Evolutionary conservation across 2,329 filamentous ascomycete species (phyloP), one percentile per base, ranked within the genome.

Genomic region (Phoma sp.): DNA sequence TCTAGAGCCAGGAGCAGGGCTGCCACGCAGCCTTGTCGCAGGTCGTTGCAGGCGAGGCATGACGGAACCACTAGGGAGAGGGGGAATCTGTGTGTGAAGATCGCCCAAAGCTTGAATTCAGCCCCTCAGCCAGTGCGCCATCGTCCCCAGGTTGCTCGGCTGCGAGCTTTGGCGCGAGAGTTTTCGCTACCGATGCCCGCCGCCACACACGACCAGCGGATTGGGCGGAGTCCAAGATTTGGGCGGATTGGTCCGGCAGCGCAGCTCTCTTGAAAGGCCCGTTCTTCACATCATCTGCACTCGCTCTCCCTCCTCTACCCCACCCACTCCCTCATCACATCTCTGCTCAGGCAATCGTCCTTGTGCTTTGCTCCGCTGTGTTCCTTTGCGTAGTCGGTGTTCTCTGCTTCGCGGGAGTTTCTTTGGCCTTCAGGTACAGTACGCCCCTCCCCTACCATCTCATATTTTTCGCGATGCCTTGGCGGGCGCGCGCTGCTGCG

Each of bases 41-140:
- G 47, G 35, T 44, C 38, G 32, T 50, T 47, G 51, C 52, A 65
- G 57, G 65, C 66, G 62, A 64, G 62, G 59, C 60, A 55, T 47
- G 38, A 56, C 66, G 62, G 65, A 60, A 55, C 65, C 66, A 69
- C 59, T 67, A 49, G 37, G 46, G 52, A 59, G 52, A 48, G 41
- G 27, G 58, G 44, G 60, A 58, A 48, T 45, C 41, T 46, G 44
- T 32, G 55, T 52, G 57, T 64, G 65, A 58, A 61, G 68, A 71
- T 71, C 65, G 32, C 58, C 52, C 50, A 72, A 72, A 72, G 69
- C 69, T 72, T 72, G 65, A 68, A 62, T 70, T 64, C 61, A 67
- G 64, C 65, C 57, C 55, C 52, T 54, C 55, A 47, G 49, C 49
- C 42, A 52, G 49, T 42, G 36, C 58, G 57, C 60, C 60, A 60